These are phyloP conservation scores for Sporormia fimetaria DNA, from an alignment of 495 filamentous ascomycete species.

Conservation along the genomic window DNA sequence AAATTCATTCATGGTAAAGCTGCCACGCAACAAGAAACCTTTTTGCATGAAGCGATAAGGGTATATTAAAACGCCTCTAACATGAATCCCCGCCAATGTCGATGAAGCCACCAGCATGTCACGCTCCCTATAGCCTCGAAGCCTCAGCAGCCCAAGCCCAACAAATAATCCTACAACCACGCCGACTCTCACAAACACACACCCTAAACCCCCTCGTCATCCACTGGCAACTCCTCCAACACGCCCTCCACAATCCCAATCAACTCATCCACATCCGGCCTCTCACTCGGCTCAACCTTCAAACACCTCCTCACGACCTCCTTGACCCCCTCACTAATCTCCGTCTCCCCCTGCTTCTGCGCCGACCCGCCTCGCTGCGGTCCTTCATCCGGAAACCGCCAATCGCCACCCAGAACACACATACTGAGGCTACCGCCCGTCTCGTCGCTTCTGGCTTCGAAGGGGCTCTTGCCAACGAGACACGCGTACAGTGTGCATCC, in stretches of 20 bases:
- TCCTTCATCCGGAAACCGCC: constrained; percentile 82
- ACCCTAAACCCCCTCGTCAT: constrained; percentile 36
- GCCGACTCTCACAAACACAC: too few relatives aligned
- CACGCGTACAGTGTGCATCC: constrained; percentile 96
- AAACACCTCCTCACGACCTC: constrained; percentile 81
- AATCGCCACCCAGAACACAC: constrained; percentile 83
- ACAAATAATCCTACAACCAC: too few relatives aligned
- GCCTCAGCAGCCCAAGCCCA: too few relatives aligned
- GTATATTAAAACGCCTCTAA: too few relatives aligned
- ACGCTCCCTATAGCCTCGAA: too few relatives aligned
- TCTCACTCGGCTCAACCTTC: constrained; percentile 80
- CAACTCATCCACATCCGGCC: constrained; percentile 83
- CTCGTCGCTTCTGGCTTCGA: constrained; percentile 90
- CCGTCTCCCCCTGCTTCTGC: constrained; percentile 40
- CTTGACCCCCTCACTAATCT: constrained; percentile 70
- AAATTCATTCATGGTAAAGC: too few relatives aligned
- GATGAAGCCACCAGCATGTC: too few relatives aligned
- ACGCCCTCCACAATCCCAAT: constrained; percentile 68
- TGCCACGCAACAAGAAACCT: too few relatives aligned
- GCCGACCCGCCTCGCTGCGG: constrained; percentile 38
- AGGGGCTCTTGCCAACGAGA: constrained; percentile 88
- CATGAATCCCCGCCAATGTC: too few relatives aligned
- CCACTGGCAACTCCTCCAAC: constrained; percentile 62
- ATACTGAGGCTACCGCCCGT: constrained; percentile 87
- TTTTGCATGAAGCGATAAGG: too few relatives aligned